Evolutionary conservation across 2,329 filamentous ascomycete species (phyloP), one percentile per base, ranked within the genome.

Genomic region (Microsporum canis): DNA sequence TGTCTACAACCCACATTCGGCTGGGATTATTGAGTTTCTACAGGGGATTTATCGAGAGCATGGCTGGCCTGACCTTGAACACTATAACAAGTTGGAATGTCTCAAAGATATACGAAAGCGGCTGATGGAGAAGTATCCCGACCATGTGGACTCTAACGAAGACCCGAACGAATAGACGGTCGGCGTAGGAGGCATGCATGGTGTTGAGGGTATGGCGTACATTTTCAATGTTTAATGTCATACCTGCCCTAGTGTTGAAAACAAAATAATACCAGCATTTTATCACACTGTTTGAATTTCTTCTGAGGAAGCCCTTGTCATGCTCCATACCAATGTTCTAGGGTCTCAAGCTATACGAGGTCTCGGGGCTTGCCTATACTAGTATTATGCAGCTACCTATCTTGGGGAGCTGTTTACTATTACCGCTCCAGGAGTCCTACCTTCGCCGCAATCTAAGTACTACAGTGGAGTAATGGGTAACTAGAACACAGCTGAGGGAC

Each of bases 61-160:
- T 57, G 68, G 71, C 23, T 74, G 71, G 72, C 72, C 71, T 5
- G 60, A 71, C 45, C 58, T 67, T 34, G 59, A 63, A 39, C 57
- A 38, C 4, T 75, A 72, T 62, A 65, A 65, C 34, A 71, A 69
- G 63, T 60, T 65, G 10, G 69, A 72, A 45, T 70, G 68, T 63
- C 57, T 68, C 51, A 59, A 65, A 23, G 65, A 64, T 47, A 63
- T 65, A 14, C 62, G 62, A 53, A 64, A 57, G 58, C 64, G 64
- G 29, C 31, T 65, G 63, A 62, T 63, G 60, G 62, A 64, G 49
- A 63, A 59, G n/a, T 62, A 59, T 62, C 60, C 60, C 57, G 36
- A 57, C 10, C 7, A 59, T 47, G 77, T 77, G 10, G 49, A 53
- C 49, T 2, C 6, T 27, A 10, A 47, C n/a, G 43, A 47, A 47